phyloP scores from a whole-genome alignment of 768 basidiomycete genomes.

The Russula olivacea region DNA sequence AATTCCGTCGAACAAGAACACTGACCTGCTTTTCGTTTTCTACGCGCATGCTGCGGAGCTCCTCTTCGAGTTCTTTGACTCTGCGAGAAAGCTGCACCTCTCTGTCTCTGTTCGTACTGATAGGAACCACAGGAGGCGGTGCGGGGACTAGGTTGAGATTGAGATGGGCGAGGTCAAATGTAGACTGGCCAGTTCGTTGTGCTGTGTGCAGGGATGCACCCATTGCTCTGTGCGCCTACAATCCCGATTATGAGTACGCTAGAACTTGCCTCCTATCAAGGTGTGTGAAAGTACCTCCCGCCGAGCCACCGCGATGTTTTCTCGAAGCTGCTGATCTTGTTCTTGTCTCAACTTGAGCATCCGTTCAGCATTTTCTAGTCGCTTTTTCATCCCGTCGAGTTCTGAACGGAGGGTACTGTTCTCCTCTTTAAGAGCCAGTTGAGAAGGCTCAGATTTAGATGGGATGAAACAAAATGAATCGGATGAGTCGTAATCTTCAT shows the following conservation, averaged over 20 bases:
- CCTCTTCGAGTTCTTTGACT: slow-evolving; percentile 76
- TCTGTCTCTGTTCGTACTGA: slow-evolving; percentile 48
- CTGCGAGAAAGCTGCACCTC: slow-evolving; percentile 45
- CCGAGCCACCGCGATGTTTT: slow-evolving; percentile 69
- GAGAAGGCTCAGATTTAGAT: slow-evolving; percentile 48
- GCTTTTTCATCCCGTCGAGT: slow-evolving; percentile 49
- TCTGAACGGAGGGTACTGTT: slow-evolving; percentile 60
- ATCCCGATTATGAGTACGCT: not conserved
- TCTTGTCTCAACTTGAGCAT: slow-evolving; percentile 65
- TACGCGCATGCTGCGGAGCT: slow-evolving; percentile 50
- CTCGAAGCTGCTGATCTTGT: slow-evolving; percentile 72
- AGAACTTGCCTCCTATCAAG: not conserved
- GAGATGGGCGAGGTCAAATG: slow-evolving; percentile 49
- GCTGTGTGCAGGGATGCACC: slow-evolving; percentile 53
- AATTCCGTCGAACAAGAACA: slow-evolving; percentile 16
- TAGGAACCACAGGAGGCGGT: slow-evolving; percentile 47
- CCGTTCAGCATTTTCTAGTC: slow-evolving; percentile 55
- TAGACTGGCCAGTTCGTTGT: slow-evolving; percentile 38
- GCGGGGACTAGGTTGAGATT: slow-evolving; percentile 50
- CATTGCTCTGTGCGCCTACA: slow-evolving; percentile 74
- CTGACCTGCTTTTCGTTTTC: slow-evolving; percentile 84
- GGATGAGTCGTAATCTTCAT: slow-evolving; percentile 51
- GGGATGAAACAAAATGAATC: slow-evolving; percentile 79
- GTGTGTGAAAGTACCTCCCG: slow-evolving; percentile 45
- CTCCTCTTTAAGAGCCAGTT: slow-evolving; percentile 53